phyloP scores from a whole-genome alignment of 2,329 filamentous ascomycete genomes.

The Paecilomyces dactylethromorphus region DNA sequence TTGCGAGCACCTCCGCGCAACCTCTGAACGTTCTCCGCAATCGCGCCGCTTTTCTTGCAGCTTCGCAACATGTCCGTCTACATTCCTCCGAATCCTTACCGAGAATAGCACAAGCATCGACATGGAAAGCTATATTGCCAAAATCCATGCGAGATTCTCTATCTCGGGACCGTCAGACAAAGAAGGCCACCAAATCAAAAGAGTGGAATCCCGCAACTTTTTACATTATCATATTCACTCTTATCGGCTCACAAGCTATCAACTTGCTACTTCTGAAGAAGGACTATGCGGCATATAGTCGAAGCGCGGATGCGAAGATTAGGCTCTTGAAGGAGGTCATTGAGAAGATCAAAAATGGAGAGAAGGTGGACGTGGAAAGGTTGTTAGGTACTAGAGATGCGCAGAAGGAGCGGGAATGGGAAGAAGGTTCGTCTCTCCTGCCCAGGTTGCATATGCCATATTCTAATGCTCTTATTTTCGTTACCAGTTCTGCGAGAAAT shows the following conservation, averaged over 20 bases:
- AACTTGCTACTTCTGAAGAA: conserved; percentile 79
- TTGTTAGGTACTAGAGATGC: conserved; percentile 71
- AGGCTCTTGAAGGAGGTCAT: conserved; percentile 62
- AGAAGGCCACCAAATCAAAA: conserved; percentile 42
- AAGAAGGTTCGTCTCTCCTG: conserved; percentile 56
- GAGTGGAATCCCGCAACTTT: conserved; percentile 78
- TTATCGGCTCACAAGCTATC: conserved; percentile 94
- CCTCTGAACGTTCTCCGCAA: conserved; percentile 2
- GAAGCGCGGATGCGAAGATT: conserved; percentile 74
- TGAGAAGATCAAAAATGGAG: conserved; percentile 39
- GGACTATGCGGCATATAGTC: conserved; percentile 64
- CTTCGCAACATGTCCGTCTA: conserved; percentile 12
- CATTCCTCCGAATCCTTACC: conserved; percentile 29
- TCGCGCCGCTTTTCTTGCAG: conserved; percentile 2
- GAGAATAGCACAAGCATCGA: conserved; percentile 51
- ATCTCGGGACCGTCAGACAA: conserved; percentile 22
- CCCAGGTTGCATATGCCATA: conserved; percentile 1
- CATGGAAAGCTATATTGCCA: conserved; percentile 66
- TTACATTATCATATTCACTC: conserved; percentile 71
- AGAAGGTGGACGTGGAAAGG: conserved; percentile 76
- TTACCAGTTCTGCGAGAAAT: conserved; percentile 32
- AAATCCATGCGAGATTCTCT: conserved; percentile 43
- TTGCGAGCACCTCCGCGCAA: conserved; percentile 1
- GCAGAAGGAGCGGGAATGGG: conserved; percentile 76
- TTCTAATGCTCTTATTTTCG: conserved; percentile 3